Conservation (phyloP, 257 asterid genomes). For the Anisodus acutangulus region DNA sequence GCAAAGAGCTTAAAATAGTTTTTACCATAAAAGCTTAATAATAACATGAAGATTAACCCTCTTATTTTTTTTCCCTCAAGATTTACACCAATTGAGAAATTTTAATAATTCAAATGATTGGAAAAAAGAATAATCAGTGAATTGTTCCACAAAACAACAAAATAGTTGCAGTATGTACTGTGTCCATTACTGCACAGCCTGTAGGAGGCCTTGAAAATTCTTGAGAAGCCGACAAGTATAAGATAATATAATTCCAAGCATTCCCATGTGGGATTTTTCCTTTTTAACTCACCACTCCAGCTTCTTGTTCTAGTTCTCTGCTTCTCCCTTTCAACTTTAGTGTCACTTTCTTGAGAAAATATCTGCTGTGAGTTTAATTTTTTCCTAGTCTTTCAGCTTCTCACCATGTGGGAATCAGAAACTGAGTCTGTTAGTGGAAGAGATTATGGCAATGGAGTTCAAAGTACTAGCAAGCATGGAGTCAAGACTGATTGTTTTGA, state of each 20-base stretch:
- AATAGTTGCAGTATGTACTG: constrained; percentile 21
- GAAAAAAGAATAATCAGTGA: constrained; percentile 33
- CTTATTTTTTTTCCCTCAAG: not conserved
- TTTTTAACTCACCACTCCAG: constrained; percentile 36
- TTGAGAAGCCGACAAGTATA: constrained; percentile 61
- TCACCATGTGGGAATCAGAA: constrained; percentile 88
- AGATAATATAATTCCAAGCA: constrained; percentile 59
- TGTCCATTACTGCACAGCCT: constrained; percentile 89
- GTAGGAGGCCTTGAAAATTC: constrained; percentile 51
- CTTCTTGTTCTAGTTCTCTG: constrained; percentile 36
- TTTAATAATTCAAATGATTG: constrained; percentile 14
- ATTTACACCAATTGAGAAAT: not conserved
- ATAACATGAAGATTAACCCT: not conserved
- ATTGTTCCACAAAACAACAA: constrained; percentile 45
- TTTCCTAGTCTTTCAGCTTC: constrained; percentile 26
- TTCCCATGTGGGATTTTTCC: constrained; percentile 72
- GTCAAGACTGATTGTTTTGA: constrained; percentile 82
- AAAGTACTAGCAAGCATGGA: constrained; percentile 57
- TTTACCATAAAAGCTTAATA: not conserved
- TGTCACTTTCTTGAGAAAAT: constrained; percentile 31
- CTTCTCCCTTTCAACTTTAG: not conserved
- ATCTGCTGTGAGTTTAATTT: not conserved
- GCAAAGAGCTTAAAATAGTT: not conserved
- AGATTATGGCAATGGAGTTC: constrained; percentile 71
- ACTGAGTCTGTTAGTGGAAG: constrained; percentile 61